Conservation (phyloP, 306 rosid species). For the Amphicarpaea edgeworthii region DNA sequence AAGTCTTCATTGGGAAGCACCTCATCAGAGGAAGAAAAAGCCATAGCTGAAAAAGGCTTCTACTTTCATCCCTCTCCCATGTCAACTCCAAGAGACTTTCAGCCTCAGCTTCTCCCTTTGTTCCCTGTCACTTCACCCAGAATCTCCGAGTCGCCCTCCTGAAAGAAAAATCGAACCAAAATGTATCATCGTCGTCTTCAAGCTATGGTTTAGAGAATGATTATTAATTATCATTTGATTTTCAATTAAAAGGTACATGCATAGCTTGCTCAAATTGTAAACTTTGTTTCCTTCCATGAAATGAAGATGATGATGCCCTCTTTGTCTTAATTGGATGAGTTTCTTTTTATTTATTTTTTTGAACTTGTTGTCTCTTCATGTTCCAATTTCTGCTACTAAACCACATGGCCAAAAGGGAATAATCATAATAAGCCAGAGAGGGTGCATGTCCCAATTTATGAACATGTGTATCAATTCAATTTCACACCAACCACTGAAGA, state of each 20-base stretch:
- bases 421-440: conserved; percentile 7
- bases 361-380: conserved; percentile 20
- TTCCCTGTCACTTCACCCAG: conserved; percentile 84
- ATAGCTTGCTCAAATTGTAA: conserved; percentile 57
- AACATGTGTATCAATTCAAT: conserved; percentile 25
- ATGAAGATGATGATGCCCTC: conserved; percentile 38
- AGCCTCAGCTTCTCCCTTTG: conserved; percentile 76
- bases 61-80: conserved; percentile 78
- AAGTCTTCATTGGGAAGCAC: conserved; percentile 69
- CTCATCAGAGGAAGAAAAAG: conserved; percentile 82
- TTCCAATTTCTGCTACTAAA: conserved; percentile 13
- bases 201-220: conserved; percentile 21
- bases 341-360: background rate
- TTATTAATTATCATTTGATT: conserved; percentile 30
- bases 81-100: conserved; percentile 62
- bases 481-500: conserved; percentile 25
- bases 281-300: conserved; percentile 46
- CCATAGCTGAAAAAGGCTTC: conserved; percentile 88
- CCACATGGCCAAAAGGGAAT: background rate
- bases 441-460: conserved; percentile 26
- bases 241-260: conserved; percentile 28
- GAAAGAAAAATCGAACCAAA: background rate
- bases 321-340: background rate
- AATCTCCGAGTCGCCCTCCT: conserved; percentile 69
- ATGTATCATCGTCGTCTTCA: background rate